These are phyloP conservation scores for Neurospora sp. DNA, from an alignment of 2,329 filamentous ascomycete species.

Conservation along the genomic window DNA sequence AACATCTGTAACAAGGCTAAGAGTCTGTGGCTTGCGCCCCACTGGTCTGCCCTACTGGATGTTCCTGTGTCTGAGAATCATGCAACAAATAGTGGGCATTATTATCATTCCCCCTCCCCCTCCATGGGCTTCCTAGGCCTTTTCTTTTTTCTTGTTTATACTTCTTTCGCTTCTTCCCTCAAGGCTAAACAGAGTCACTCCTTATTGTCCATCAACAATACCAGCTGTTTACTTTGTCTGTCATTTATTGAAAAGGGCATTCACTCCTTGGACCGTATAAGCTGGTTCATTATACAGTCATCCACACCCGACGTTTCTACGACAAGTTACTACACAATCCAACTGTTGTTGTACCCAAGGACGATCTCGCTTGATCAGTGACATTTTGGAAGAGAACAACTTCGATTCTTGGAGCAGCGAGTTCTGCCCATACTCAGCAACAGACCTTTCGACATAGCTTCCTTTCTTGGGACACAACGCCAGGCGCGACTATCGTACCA, in stretches of 20 bases:
- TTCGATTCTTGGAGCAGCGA: conserved; percentile 36
- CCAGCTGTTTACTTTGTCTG: conserved; percentile 47
- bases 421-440: conserved; percentile 26
- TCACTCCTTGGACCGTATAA: conserved; percentile 25
- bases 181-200: conserved; percentile 31
- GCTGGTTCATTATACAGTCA: conserved; percentile 24
- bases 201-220: conserved; percentile 37
- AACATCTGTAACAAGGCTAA: conserved; percentile 32
- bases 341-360: not conserved
- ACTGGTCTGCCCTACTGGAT: conserved; percentile 25
- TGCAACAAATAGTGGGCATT: conserved; percentile 24
- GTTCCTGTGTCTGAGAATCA: conserved; percentile 25
- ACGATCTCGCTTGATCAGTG: conserved; percentile 6
- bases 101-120: conserved; percentile 28
- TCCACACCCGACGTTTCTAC: conserved; percentile 17
- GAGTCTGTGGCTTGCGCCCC: conserved; percentile 26
- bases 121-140: conserved; percentile 11
- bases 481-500: conserved; percentile 15
- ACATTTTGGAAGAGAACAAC: conserved; percentile 16
- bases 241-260: conserved; percentile 23
- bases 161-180: conserved; percentile 27
- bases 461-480: conserved; percentile 28
- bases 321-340: not conserved
- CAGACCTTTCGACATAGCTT: conserved; percentile 21
- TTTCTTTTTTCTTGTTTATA: conserved; percentile 21